Evolutionary conservation across 495 filamentous ascomycete species (phyloP), one percentile per base, ranked within the genome.

Genomic region (Aspergillus bertholletiae): DNA sequence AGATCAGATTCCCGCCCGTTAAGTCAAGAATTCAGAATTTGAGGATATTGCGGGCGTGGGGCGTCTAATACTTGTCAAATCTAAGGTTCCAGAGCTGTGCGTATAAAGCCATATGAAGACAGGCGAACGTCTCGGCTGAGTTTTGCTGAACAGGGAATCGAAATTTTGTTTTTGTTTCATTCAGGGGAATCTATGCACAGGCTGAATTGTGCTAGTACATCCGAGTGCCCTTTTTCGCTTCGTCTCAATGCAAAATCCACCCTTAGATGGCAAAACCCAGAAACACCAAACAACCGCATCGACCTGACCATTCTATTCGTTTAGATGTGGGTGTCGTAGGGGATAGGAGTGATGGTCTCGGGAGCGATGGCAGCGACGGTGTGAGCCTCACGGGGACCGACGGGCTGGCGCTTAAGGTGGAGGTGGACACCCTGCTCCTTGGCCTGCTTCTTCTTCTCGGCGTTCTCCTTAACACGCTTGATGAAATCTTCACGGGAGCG

Each of bases 241-340:
- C 69, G 66, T 75, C 71, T 73, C 66, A 60, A 72, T 73, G 67
- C 67, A 72, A 68, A 72, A 56, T 68, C 64, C 65, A 68, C 62
- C 63, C 65, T 57, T 57, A 63, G 67, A 66, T 63, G 64, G 66
- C 62, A 66, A 70, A 73, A 70, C 69, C 70, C 68, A 70, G 64
- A 65, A 76, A 72, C 74, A 74, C 74, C 69, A 65, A 72, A 73
- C 68, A 73, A 72, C 72, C 68, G 65, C 70, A 63, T 61, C 60
- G 64, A 65, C 69, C 70, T 59, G 64, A 65, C 69, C 70, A 56
- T 65, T 70, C 60, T 69, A 62, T 67, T 65, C 70, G 60, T 76
- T 88, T 93, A 98, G 71, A 97, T 97, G 61, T 91, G 93, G 64
- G 94, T 98, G 84, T 97, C 94, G 84, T 97, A 98, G 68, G 92